These are phyloP conservation scores for Globisporangium barbulae DNA, from an alignment of 352 stramenopile genomes.

Conservation along the genomic window DNA sequence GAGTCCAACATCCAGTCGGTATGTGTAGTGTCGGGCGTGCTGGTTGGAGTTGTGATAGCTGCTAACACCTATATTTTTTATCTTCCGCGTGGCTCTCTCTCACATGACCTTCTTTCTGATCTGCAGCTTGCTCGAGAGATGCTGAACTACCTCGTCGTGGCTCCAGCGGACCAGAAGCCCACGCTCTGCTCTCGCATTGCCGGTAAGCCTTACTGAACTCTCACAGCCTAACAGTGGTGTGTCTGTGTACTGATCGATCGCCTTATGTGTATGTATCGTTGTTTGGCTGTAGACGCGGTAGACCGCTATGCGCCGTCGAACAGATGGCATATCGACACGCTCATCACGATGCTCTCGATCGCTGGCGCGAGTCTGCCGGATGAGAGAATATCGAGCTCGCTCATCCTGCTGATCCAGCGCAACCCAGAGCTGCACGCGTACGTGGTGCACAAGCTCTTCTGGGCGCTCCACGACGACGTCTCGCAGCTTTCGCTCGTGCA, in stretches of 20 bases:
- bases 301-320: slow-evolving; percentile 80
- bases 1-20: slow-evolving; percentile 93
- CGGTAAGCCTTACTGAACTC: slow-evolving; percentile 31
- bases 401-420: slow-evolving; percentile 95
- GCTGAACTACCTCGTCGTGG: slow-evolving; percentile 99
- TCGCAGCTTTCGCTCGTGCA: slow-evolving; percentile 95
- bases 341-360: slow-evolving; percentile 99
- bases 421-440: slow-evolving; percentile 90
- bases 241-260: neutral
- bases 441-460: slow-evolving; percentile 97
- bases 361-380: slow-evolving; percentile 91
- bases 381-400: slow-evolving; percentile 92
- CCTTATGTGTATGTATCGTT: slow-evolving; percentile 6
- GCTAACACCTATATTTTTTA: neutral
- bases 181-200: slow-evolving; percentile 95
- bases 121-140: slow-evolving; percentile 94
- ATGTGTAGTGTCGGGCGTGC: slow-evolving; percentile 11
- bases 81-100: neutral
- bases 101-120: neutral
- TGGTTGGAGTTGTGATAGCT: neutral
- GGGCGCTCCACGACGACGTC: slow-evolving; percentile 93
- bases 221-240: neutral
- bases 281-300: slow-evolving; percentile 53
- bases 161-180: slow-evolving; percentile 92
- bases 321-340: slow-evolving; percentile 94